Base-by-base conservation (phyloP, 163 green algal genomes). In the Scenedesmus sp. region DNA sequence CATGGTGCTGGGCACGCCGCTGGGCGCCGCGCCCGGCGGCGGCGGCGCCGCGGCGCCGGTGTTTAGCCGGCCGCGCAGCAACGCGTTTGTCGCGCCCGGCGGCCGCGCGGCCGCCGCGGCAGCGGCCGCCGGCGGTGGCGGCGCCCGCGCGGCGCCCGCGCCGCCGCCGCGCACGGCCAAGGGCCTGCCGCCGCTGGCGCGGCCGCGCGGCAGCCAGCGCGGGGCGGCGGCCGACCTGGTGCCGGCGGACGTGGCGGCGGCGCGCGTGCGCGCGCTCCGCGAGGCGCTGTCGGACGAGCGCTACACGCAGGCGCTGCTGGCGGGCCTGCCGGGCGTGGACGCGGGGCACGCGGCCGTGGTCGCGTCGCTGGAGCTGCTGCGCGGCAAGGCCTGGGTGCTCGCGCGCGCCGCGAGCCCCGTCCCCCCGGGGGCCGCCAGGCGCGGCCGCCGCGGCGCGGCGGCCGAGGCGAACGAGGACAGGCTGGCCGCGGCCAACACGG, bases 21-120 rank as follows among this genome's bases (percentile, higher is more conserved):
- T 6, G 7, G 39, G 39, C 39, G 39, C 39, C 6, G 39, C 7
- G 7, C 39, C 39, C 7, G 39, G 39, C 39, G 39, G 39, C 39
- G 39, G 39, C 39, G 39, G 39, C 39, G 39, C 7, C 39, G 39
- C 39, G 39, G 57, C 15, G 5, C 28, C 58, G 10, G 13, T 31
- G 5, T 66, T 66, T 18, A 66, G 58, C 58, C 39, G 58, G 58
- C 58, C 39, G 58, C 58, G 58, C 17, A 66, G 58, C 58, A 66
- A 66, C n/a, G 62, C 22, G 15, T 50, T 70, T 31, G 62, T 51
- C 9, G 17, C 31, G 50, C 31, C 29, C 53, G 51, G 67, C 67
- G 63, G 20, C 51, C 39, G 7, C 39, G 39, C 39, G 64, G 51
- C 51, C 63, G 39, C 29, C 26, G 15, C 34, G 47, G 45, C 65